A percentile compares a stretch with the other conserved stretches of the same genome.
Conservation (phyloP, 2,329 filamentous ascomycete species). For the Colletotrichum euphorbiae region DNA sequence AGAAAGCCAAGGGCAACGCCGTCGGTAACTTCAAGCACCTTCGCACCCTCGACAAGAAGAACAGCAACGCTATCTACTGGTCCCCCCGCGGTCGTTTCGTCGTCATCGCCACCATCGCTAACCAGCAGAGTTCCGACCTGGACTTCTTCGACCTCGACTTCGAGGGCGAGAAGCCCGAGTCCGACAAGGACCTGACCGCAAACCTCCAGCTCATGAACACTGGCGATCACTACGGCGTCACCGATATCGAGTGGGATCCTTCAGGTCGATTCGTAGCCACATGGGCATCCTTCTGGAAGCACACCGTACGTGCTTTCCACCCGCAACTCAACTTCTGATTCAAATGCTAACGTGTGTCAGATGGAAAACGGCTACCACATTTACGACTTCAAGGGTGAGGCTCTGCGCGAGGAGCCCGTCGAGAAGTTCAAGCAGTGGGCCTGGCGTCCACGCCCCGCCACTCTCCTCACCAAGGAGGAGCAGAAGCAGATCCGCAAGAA, state of each 20-base stretch:
- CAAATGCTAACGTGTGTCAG: constrained; percentile 56
- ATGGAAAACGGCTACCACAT: constrained; percentile 99
- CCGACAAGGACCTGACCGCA: constrained; percentile 92
- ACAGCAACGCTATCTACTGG: constrained; percentile 99
- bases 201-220: constrained; percentile 96
- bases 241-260: constrained; percentile 97
- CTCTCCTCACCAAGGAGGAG: constrained; percentile 95
- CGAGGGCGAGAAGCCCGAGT: constrained; percentile 94
- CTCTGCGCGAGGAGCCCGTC: constrained; percentile 88
- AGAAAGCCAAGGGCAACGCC: constrained; percentile 85
- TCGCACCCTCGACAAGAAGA: constrained; percentile 97
- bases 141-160: constrained; percentile 99
- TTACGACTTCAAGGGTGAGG: constrained; percentile 94
- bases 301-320: constrained; percentile 73
- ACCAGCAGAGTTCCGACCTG: constrained; percentile 92
- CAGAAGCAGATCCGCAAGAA: constrained; percentile 99
- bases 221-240: constrained; percentile 96
- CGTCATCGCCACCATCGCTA: constrained; percentile 91
- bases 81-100: constrained; percentile 95
- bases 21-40: constrained; percentile 97
- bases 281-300: constrained; percentile 95
- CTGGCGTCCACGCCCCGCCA: constrained; percentile 92
- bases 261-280: constrained; percentile 94
- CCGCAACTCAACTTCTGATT: neutral
- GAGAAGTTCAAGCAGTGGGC: constrained; percentile 98